Evolutionary conservation across 768 basidiomycete species (phyloP).

Genomic region (Amanita molliuscula): DNA sequence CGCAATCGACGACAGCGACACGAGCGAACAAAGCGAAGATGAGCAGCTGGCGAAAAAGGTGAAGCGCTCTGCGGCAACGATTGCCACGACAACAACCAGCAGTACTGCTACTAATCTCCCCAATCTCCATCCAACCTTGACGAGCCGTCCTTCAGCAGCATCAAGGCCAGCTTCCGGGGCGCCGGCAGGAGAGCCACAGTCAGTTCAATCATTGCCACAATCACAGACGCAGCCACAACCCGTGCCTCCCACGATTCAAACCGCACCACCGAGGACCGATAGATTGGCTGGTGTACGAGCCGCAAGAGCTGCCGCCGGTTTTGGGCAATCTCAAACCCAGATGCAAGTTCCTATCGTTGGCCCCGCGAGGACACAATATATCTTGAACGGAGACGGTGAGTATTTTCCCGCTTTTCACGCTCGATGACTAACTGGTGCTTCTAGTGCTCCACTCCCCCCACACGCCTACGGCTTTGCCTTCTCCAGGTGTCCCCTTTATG

Average conservation of each 20-base stretch:
- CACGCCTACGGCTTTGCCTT: not conserved
- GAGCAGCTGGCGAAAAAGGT: not conserved
- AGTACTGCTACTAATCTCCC: not conserved
- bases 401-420: not conserved
- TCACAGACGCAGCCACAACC: not conserved
- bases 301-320: not conserved
- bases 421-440: not conserved
- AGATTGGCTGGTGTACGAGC: slow-evolving; percentile 1
- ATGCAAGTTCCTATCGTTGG: not conserved
- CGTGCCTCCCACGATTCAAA: not conserved
- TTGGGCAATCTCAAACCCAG: not conserved
- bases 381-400: not conserved
- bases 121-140: not conserved
- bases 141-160: not conserved
- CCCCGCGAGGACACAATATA: not conserved
- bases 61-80: not conserved
- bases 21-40: not conserved
- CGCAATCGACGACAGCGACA: not conserved
- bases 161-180: not conserved
- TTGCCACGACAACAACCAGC: not conserved
- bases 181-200: not conserved
- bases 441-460: not conserved
- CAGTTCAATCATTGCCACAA: not conserved
- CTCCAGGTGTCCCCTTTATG: not conserved
- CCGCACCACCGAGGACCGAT: not conserved